Conservation (phyloP, 192 early-diverging fungal species). For the Podila epigama region DNA sequence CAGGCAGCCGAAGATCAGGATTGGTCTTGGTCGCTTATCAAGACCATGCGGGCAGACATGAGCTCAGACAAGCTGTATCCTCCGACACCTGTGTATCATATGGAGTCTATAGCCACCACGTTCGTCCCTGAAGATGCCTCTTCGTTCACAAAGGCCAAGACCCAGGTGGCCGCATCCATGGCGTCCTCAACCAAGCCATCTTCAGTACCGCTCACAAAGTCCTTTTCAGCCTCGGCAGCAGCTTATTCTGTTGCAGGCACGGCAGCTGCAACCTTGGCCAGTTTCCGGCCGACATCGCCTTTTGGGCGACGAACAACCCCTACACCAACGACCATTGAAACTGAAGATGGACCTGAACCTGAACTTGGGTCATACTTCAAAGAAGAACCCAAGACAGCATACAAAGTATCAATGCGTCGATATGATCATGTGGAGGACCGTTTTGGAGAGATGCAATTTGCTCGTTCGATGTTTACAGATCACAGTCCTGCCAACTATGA, state of each 20-base stretch:
- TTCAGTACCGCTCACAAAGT: constrained; percentile 15
- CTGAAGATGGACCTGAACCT: too few relatives aligned
- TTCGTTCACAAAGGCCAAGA: constrained; percentile 12
- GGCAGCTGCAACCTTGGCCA: constrained; percentile 16
- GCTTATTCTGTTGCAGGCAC: constrained; percentile 6
- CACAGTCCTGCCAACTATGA: constrained; percentile 82
- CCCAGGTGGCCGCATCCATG: constrained; percentile 20
- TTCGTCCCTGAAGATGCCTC: constrained; percentile 40
- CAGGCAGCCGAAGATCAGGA: constrained; percentile 65
- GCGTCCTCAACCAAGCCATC: not conserved
- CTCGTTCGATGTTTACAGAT: constrained; percentile 80
- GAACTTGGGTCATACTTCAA: too few relatives aligned
- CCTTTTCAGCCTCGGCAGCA: constrained; percentile 13
- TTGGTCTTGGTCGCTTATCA: constrained; percentile 86
- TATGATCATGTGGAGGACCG: constrained; percentile 80
- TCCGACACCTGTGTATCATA: constrained; percentile 72
- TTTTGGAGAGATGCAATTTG: constrained; percentile 83
- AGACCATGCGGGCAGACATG: constrained; percentile 86
- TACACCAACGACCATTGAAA: constrained; percentile 10
- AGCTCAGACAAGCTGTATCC: constrained; percentile 85
- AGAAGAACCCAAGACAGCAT: constrained; percentile 52
- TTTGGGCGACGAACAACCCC: constrained; percentile 37
- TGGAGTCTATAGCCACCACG: constrained; percentile 64
- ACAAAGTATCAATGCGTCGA: constrained; percentile 61
- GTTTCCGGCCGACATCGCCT: constrained; percentile 28